These are phyloP conservation scores for Diplodia corticola DNA, from an alignment of 2,329 filamentous ascomycete genomes.

Conservation along the genomic window DNA sequence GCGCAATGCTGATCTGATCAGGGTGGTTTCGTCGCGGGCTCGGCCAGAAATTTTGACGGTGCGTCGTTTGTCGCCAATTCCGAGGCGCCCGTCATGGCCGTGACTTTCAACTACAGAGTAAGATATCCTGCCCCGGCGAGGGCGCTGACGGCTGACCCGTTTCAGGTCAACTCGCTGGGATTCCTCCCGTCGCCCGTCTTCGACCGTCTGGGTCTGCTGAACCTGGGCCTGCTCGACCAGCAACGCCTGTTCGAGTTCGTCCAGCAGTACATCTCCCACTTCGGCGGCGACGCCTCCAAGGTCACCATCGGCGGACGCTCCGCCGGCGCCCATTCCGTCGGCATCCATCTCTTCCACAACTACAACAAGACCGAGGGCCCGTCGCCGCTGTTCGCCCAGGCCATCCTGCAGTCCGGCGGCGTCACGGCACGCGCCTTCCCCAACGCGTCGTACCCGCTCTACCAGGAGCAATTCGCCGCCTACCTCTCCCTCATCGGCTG, in stretches of 20 bases:
- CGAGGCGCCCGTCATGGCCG: slow-evolving; percentile 34
- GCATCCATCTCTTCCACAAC: slow-evolving; percentile 40
- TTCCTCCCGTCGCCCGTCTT: slow-evolving; percentile 37
- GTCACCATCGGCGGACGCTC: slow-evolving; percentile 42
- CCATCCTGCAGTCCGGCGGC: slow-evolving; percentile 37
- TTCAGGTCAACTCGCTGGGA: slow-evolving; percentile 30
- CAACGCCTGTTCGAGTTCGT: slow-evolving; percentile 51
- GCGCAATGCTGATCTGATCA: not conserved
- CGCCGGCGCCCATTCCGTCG: slow-evolving; percentile 35
- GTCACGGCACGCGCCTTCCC: slow-evolving; percentile 40
- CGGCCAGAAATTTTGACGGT: slow-evolving; percentile 37
- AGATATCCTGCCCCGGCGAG: slow-evolving; percentile 9
- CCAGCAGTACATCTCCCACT: slow-evolving; percentile 46
- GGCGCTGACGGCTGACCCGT: not conserved
- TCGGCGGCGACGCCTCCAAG: slow-evolving; percentile 49
- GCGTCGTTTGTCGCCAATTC: slow-evolving; percentile 37
- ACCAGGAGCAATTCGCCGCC: slow-evolving; percentile 33
- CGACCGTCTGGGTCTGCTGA: slow-evolving; percentile 34
- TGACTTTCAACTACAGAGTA: slow-evolving; percentile 39
- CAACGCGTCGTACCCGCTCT: slow-evolving; percentile 34
- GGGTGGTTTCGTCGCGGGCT: slow-evolving; percentile 29
- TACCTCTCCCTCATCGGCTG: slow-evolving; percentile 36
- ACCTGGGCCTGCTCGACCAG: slow-evolving; percentile 45
- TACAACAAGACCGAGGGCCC: slow-evolving; percentile 35
- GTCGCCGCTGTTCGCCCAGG: slow-evolving; percentile 34